Evolutionary conservation across 2,329 filamentous ascomycete genomes (phyloP), one percentile per base, ranked within the genome.

Genomic region (Claviceps purpurea): DNA sequence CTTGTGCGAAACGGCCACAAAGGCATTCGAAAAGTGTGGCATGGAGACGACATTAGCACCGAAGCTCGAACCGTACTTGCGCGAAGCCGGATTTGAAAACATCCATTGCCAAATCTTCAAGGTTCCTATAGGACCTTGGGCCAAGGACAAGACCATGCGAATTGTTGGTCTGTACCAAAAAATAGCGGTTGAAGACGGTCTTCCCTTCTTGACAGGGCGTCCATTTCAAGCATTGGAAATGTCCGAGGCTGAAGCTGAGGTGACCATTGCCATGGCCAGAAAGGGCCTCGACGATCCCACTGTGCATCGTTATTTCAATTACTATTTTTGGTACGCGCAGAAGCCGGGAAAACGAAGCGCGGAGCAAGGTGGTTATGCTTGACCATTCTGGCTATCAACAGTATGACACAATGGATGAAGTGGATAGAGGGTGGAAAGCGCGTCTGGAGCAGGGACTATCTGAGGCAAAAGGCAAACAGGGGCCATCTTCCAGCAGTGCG

Each of bases 161-260:
- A 62, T 67, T 37, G 62, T 68, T 2, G 69, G 69, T 20, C 58
- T 68, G 30, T 67, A 70, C 51, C 69, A 67, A 63, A 61, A 68
- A 49, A 65, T 67, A 16, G 62, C 64, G 26, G 56, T 69, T 34
- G 52, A 65, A 24, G 65, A 68, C 44, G 62, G 67, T 20, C 59
- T 71, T 8, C 64, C 66, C 55, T 66, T 69, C 3, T 58, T 66
- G 18, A 61, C 65, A 5, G 62, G 62, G 16, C 62, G 64, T 48
- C 65, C 67, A 6, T 60, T 69, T 26, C 55, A 60, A 41, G 65
- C 65, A 11, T 55, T 60, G 24, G 63, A 62, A 2, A 55, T 61
- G 38, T 62, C 60, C 8, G 56, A 59, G 24, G 54, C 58, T 2
- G 62, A 68, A 52, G 57, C 64, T 10, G 61, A 65, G 26, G 55